phyloP scores from a whole-genome alignment of 257 asterid species.

The Solanum dulcamara region DNA sequence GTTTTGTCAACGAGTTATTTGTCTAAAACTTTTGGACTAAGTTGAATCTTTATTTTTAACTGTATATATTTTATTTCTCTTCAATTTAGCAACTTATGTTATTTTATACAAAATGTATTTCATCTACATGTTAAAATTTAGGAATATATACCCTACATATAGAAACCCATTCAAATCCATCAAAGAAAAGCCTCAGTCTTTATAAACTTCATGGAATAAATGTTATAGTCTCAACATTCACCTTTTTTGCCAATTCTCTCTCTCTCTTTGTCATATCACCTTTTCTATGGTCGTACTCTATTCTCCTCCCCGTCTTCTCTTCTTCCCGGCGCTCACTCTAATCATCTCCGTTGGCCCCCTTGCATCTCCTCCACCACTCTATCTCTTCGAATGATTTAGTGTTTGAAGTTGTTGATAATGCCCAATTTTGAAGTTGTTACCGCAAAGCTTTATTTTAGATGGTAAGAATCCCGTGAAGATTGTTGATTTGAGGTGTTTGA shows the following conservation, averaged over 20 bases:
- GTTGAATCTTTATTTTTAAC: too few species aligned
- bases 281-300: too few species aligned
- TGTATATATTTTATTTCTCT: too few species aligned
- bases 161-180: not conserved
- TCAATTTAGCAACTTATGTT: too few species aligned
- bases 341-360: not conserved
- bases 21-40: too few species aligned
- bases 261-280: too few species aligned
- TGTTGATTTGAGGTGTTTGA: not conserved
- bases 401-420: not conserved
- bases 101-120: too few species aligned
- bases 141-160: not conserved
- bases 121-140: not conserved
- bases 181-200: too few species aligned
- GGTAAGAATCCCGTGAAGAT: not conserved
- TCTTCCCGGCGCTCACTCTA: not conserved
- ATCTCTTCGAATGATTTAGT: not conserved
- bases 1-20: too few species aligned
- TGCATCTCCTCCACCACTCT: not conserved
- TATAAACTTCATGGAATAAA: too few species aligned
- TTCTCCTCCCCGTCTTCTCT: not conserved
- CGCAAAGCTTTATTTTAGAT: not conserved
- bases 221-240: too few species aligned
- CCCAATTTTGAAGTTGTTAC: not conserved
- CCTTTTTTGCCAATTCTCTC: too few species aligned